A percentile compares a stretch with the other conserved stretches of the same genome.
Conservation (phyloP, 345 rosid genomes). For the Eutrema heterophyllum region DNA sequence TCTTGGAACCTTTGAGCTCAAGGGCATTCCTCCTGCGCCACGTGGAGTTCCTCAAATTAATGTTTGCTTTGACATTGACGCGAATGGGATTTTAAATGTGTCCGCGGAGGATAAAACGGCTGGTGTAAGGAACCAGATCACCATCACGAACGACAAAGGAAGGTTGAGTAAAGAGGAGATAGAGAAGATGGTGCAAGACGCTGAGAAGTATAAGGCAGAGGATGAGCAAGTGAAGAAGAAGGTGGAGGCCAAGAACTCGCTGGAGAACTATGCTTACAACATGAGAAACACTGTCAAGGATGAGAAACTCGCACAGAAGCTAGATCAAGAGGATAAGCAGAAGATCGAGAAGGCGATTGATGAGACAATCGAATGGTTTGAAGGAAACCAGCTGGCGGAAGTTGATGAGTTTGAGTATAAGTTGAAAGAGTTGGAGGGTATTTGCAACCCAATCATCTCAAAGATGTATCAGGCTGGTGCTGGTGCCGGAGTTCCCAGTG, state of each 20-base stretch:
- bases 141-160: conserved; percentile 44
- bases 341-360: conserved; percentile 37
- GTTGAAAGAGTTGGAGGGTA: conserved; percentile 41
- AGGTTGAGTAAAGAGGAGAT: conserved; percentile 44
- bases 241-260: conserved; percentile 41
- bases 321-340: conserved; percentile 30
- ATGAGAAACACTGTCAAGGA: conserved; percentile 44
- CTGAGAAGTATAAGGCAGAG: conserved; percentile 43
- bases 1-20: conserved; percentile 44
- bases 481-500: conserved; percentile 8
- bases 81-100: conserved; percentile 43
- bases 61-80: conserved; percentile 38
- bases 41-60: conserved; percentile 48
- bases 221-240: conserved; percentile 47
- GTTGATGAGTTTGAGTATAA: conserved; percentile 43
- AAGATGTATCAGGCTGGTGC: conserved; percentile 40
- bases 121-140: conserved; percentile 43
- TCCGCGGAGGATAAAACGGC: conserved; percentile 43
- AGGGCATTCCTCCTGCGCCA: conserved; percentile 44
- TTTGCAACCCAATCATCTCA: conserved; percentile 40
- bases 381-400: conserved; percentile 40
- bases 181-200: conserved; percentile 42
- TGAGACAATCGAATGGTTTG: conserved; percentile 42
- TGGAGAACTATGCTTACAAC: conserved; percentile 42
- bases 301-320: conserved; percentile 35